These are phyloP conservation scores for Bisporella sp. DNA, from an alignment of 2,329 filamentous ascomycete genomes.

Conservation along the genomic window DNA sequence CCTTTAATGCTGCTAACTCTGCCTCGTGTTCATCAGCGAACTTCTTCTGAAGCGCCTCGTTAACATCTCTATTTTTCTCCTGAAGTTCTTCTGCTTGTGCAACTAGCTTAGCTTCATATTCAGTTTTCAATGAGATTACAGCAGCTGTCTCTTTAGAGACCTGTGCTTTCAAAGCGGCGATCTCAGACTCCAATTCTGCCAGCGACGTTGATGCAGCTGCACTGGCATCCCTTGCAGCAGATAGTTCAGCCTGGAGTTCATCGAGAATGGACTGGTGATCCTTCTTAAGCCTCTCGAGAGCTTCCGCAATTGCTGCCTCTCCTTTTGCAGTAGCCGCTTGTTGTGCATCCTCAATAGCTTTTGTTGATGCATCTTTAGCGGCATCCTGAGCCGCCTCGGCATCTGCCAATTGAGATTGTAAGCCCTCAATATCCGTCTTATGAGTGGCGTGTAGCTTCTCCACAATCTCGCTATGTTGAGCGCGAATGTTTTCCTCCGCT, in stretches of 20 bases:
- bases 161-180: conserved; percentile 27
- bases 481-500: conserved; percentile 34
- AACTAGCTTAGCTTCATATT: conserved; percentile 20
- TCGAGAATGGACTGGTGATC: conserved; percentile 28
- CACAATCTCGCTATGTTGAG: conserved; percentile 40
- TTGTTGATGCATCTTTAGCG: conserved; percentile 21
- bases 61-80: conserved; percentile 20
- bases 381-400: conserved; percentile 16
- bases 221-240: conserved; percentile 41
- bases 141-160: conserved; percentile 33
- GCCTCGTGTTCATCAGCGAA: conserved; percentile 44
- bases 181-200: conserved; percentile 27
- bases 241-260: conserved; percentile 32
- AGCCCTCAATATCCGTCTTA: conserved; percentile 18
- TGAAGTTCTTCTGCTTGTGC: conserved; percentile 10
- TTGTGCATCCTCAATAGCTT: conserved; percentile 25
- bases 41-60: conserved; percentile 43
- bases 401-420: conserved; percentile 22
- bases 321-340: conserved; percentile 17
- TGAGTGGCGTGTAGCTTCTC: conserved; percentile 28
- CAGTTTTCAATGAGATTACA: conserved; percentile 23
- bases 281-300: conserved; percentile 31
- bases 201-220: conserved; percentile 26
- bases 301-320: conserved; percentile 33
- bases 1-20: conserved; percentile 42